phyloP scores from a whole-genome alignment of 2,329 filamentous ascomycete genomes.

The Phialocephala sp. region DNA sequence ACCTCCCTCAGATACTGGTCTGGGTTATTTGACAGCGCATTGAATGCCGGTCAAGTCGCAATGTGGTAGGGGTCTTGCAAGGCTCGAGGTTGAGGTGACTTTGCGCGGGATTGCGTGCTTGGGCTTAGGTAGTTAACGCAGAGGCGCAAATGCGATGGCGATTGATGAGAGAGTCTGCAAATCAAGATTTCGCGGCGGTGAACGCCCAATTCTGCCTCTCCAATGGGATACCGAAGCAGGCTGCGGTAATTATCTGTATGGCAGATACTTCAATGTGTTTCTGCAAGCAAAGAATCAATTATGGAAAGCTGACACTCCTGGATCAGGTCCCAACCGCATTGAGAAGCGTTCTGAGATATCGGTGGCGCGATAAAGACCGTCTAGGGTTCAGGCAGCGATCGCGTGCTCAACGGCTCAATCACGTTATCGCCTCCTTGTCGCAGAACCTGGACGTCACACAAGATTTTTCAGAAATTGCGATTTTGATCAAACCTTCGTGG shows the following conservation, averaged over 20 bases:
- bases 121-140: conserved; percentile 12
- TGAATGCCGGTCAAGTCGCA: conserved; percentile 12
- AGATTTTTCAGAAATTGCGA: background rate
- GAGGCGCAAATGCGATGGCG: conserved; percentile 22
- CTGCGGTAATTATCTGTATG: background rate
- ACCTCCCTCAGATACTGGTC: conserved; percentile 13
- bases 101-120: conserved; percentile 32
- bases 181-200: conserved; percentile 6
- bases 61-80: conserved; percentile 10
- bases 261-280: background rate
- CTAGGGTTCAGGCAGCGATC: conserved; percentile 16
- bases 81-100: conserved; percentile 30
- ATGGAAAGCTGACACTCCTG: conserved; percentile 1
- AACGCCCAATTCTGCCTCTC: conserved; percentile 5
- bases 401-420: conserved; percentile 11
- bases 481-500: background rate
- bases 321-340: background rate
- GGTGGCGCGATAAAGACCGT: background rate
- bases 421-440: background rate
- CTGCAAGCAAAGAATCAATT: background rate
- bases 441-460: background rate
- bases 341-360: conserved; percentile 3
- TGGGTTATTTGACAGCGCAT: conserved; percentile 14
- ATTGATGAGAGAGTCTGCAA: background rate
- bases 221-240: background rate